These are phyloP conservation scores for Lojkania enalia DNA, from an alignment of 2,329 filamentous ascomycete genomes.

Conservation along the genomic window DNA sequence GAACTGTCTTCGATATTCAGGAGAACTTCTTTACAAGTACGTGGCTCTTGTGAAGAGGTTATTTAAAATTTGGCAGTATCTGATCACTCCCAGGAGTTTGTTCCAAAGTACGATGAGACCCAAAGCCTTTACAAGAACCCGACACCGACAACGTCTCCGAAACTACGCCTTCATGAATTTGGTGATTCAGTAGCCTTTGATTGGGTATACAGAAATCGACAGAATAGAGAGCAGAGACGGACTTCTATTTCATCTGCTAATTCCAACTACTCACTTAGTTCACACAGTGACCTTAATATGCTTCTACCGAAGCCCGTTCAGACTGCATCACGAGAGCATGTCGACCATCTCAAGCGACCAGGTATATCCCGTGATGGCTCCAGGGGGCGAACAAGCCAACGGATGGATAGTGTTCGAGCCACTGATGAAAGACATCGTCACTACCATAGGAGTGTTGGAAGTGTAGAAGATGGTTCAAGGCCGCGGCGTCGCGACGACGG, in stretches of 20 bases:
- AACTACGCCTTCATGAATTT: conserved; percentile 4
- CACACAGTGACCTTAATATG: conserved; percentile 19
- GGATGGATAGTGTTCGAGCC: conserved; percentile 9
- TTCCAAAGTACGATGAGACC: conserved; percentile 2
- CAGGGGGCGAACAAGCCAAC: conserved; percentile 25
- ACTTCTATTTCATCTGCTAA: conserved; percentile 16
- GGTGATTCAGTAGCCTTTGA: conserved; percentile 26
- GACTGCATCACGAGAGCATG: conserved; percentile 28
- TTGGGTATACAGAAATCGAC: conserved; percentile 30
- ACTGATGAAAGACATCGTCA: conserved; percentile 14
- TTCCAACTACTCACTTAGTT: conserved; percentile 20
- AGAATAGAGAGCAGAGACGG: conserved; percentile 4
- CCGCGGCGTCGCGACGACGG: conserved; percentile 7
- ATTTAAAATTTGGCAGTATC: conserved; percentile 24
- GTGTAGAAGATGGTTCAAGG: conserved; percentile 12
- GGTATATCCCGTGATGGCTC: conserved; percentile 24
- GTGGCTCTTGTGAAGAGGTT: conserved; percentile 24
- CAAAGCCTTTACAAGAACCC: background rate
- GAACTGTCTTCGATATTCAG: too few relatives aligned
- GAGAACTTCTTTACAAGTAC: too few relatives aligned
- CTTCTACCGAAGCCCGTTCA: conserved; percentile 28
- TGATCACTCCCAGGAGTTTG: conserved; percentile 13
- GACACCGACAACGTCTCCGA: background rate
- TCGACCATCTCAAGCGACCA: conserved; percentile 36
- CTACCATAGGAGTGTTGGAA: conserved; percentile 13